These are phyloP conservation scores for Agarophyton chilense DNA, from an alignment of 23 red algal genomes.

Conservation along the genomic window DNA sequence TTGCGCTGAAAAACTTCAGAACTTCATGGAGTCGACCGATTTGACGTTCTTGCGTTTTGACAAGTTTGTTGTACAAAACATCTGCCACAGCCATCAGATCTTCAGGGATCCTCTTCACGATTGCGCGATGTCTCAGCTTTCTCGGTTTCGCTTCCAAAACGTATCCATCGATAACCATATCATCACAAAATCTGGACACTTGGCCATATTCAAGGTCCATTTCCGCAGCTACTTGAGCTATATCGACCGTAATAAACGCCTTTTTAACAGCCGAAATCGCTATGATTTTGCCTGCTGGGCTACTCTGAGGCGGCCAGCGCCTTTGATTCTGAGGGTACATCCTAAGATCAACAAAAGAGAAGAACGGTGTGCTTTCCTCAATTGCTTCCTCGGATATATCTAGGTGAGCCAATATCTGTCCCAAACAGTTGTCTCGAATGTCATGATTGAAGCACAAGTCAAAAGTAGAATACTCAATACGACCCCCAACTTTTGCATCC, in stretches of 20 bases:
- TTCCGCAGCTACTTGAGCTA: conserved; percentile 25
- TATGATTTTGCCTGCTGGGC: conserved; percentile 21
- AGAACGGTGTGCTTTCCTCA: conserved; percentile 72
- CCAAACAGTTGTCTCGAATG: conserved; percentile 58
- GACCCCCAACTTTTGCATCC: conserved; percentile 14
- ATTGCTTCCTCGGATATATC: conserved; percentile 54
- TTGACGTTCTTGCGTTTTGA: conserved; percentile 25
- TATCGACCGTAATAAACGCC: conserved; percentile 21
- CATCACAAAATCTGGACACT: conserved; percentile 49
- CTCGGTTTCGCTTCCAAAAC: conserved; percentile 21
- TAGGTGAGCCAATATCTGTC: conserved; percentile 69
- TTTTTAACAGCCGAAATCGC: conserved; percentile 8
- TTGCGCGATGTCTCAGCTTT: conserved; percentile 42
- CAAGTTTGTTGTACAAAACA: conserved; percentile 24
- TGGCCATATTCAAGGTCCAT: conserved; percentile 43
- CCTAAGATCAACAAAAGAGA: conserved; percentile 19
- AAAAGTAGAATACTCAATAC: conserved; percentile 62
- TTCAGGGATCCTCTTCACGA: conserved; percentile 10
- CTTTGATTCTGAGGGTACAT: conserved; percentile 4
- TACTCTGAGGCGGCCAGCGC: conserved; percentile 21
- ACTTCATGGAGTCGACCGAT: conserved; percentile 53
- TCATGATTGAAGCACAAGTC: conserved; percentile 51
- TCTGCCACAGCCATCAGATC: conserved; percentile 14
- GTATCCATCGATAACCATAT: conserved; percentile 51
- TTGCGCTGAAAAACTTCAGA: conserved; percentile 48